These are phyloP conservation scores for Flaveria sonorensis DNA, from an alignment of 129 eudicot genomes.

Conservation along the genomic window DNA sequence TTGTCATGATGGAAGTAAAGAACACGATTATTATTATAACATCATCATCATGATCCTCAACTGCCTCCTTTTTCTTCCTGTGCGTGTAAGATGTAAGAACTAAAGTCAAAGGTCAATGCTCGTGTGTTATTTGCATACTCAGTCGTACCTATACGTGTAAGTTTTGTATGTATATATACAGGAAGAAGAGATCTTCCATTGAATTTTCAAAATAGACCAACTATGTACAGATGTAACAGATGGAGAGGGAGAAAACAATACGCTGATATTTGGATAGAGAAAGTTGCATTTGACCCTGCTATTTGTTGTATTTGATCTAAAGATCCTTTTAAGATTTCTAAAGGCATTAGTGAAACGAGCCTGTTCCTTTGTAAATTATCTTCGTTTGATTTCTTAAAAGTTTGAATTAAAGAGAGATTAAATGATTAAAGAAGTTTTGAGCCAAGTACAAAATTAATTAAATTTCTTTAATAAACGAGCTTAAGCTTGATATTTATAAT, in stretches of 20 bases:
- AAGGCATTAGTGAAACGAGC: too few relatives aligned
- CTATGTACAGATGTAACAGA: not conserved
- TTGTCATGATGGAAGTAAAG: slow-evolving; percentile 18
- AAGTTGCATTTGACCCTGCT: slow-evolving; percentile 12
- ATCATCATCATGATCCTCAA: not conserved
- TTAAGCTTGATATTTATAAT: too few relatives aligned
- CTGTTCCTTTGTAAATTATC: too few relatives aligned
- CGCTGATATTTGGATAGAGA: not conserved
- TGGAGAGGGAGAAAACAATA: not conserved
- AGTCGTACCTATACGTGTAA: slow-evolving; percentile 31
- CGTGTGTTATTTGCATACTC: slow-evolving; percentile 39
- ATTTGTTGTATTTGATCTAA: not conserved
- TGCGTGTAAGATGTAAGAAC: slow-evolving; percentile 31
- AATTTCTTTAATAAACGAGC: too few relatives aligned
- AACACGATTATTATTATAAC: slow-evolving; percentile 24
- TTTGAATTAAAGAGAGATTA: too few relatives aligned
- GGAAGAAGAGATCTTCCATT: slow-evolving; percentile 14
- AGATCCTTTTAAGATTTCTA: not conserved
- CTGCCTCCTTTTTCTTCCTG: not conserved
- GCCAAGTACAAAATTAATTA: too few relatives aligned
- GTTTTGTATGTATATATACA: slow-evolving; percentile 17
- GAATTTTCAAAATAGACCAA: slow-evolving; percentile 13
- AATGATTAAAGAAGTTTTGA: too few relatives aligned
- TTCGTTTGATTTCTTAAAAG: too few relatives aligned
- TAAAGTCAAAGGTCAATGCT: slow-evolving; percentile 44